Evolutionary conservation across 768 basidiomycete genomes (phyloP), one percentile per base, ranked within the genome.

Genomic region (Lentinula lateritia): DNA sequence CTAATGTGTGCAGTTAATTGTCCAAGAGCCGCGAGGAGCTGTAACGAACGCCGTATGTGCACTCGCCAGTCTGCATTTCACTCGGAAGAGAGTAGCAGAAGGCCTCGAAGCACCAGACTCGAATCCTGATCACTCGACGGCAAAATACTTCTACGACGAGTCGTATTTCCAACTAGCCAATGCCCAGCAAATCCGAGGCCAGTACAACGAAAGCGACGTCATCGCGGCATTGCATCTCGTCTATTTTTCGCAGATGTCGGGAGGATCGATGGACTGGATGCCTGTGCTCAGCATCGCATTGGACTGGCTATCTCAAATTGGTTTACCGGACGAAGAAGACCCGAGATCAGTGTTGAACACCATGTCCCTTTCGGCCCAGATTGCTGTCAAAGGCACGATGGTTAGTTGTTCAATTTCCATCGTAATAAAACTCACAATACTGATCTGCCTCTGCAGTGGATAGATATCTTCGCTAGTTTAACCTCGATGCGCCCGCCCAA

Each of bases 161-260:
- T 87, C 89, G n/a, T 77, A 78, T 46, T 82, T 81, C 65, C 85
- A 86, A 68, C 76, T 92, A 52, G 76, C 77, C 61, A 79, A 74
- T 55, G 79, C 82, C 60, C 85, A 82, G 68, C 80, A 82, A 58
- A 72, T 80, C 62, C 78, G 78, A 39, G 83, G 82, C 10, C 70
- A 75, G 32, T 83, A 87, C 74, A 77, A 76, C 45, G 89, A 89
- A 61, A 78, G 78, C 52, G 90, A 93, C 66, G 92, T 89, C 9
- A 79, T 88, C 64, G 91, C 92, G 4, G 90, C 92, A 5, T 69
- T 92, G 46, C 90, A 91, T 71, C 82, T 94, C 63, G 79, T 92
- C 62, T 84, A 81, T 67, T 91, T 86, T 71, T 88, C 87, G 48
- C 78, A 89, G 62, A 75, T 92, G 69, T 86, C 84, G 2, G 88